These are phyloP conservation scores for Ceratocystiopsis sp. DNA, from an alignment of 2,329 filamentous ascomycete genomes.

Conservation along the genomic window DNA sequence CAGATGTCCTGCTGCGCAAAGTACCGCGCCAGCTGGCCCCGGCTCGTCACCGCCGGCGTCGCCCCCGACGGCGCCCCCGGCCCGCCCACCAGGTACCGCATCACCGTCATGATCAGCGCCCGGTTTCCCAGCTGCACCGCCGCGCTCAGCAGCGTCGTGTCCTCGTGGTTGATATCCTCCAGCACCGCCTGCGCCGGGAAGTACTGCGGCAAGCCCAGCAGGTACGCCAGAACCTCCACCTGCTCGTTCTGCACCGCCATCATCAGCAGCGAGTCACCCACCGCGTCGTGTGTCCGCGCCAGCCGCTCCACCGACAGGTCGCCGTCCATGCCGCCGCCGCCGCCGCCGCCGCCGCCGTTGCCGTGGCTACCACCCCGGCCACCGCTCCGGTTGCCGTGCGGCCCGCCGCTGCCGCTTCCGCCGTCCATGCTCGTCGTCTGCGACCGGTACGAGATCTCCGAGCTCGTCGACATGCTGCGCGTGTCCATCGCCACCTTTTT, in stretches of 20 bases:
- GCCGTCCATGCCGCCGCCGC: constrained; percentile 57
- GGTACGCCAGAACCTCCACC: constrained; percentile 56
- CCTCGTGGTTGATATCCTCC: constrained; percentile 75
- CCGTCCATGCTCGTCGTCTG: constrained; percentile 49
- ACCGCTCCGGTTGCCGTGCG: too few species aligned
- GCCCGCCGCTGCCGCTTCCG: constrained; percentile 36
- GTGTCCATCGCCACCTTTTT: constrained; percentile 85
- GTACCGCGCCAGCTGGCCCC: constrained; percentile 42
- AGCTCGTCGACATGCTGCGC: constrained; percentile 73
- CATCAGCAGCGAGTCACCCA: constrained; percentile 75
- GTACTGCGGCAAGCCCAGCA: constrained; percentile 60
- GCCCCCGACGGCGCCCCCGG: constrained; percentile 21
- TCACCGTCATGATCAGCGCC: constrained; percentile 56
- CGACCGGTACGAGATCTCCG: constrained; percentile 68
- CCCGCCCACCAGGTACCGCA: constrained; percentile 47
- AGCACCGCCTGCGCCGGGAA: constrained; percentile 57
- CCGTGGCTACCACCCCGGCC: constrained; percentile 30
- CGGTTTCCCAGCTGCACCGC: constrained; percentile 71
- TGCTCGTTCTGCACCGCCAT: constrained; percentile 66
- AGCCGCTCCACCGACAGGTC: constrained; percentile 72
- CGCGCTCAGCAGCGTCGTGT: constrained; percentile 75
- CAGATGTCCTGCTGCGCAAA: constrained; percentile 61
- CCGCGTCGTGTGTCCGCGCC: constrained; percentile 49
- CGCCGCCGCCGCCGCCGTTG: constrained; percentile 38
- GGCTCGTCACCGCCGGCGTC: not conserved